These are phyloP conservation scores for Aureobasidium leucospermi DNA, from an alignment of 2,329 filamentous ascomycete species.

Conservation along the genomic window DNA sequence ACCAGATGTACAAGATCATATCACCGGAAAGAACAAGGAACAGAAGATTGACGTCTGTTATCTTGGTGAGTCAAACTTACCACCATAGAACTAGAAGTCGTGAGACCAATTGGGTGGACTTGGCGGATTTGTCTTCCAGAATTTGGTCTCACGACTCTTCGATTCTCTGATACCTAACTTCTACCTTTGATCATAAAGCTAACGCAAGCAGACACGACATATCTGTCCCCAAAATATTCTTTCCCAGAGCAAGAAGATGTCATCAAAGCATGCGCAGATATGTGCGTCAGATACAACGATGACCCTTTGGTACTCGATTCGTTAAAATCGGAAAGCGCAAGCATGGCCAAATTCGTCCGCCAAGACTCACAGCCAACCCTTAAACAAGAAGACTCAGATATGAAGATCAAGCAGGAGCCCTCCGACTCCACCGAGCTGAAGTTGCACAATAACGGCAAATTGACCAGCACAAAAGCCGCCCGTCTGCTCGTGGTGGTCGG, in stretches of 20 bases:
- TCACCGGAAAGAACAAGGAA: conserved; percentile 64
- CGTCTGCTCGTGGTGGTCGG: conserved; percentile 86
- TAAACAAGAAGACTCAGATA: conserved; percentile 32
- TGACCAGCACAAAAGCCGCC: conserved; percentile 38
- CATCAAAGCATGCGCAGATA: conserved; percentile 75
- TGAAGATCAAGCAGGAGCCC: conserved; percentile 32
- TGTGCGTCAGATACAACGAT: conserved; percentile 72
- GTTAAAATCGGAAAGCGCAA: conserved; percentile 44
- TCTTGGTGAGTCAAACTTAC: too few relatives aligned
- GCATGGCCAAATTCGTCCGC: conserved; percentile 57
- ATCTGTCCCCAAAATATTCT: conserved; percentile 54
- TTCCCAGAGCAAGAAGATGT: conserved; percentile 88
- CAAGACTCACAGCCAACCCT: conserved; percentile 34
- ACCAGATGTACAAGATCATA: conserved; percentile 63
- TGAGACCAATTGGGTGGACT: too few relatives aligned
- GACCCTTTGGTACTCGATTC: conserved; percentile 52
- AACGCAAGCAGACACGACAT: too few relatives aligned
- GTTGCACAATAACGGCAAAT: conserved; percentile 22
- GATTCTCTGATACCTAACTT: too few relatives aligned
- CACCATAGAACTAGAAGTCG: too few relatives aligned
- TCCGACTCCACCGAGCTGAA: conserved; percentile 26
- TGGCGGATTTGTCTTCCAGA: too few relatives aligned
- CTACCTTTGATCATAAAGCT: too few relatives aligned
- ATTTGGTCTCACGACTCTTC: too few relatives aligned
- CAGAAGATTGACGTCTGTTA: conserved; percentile 78